These are phyloP conservation scores for Ophiosphaerella narmari DNA, from an alignment of 2,329 filamentous ascomycete genomes.

Conservation along the genomic window DNA sequence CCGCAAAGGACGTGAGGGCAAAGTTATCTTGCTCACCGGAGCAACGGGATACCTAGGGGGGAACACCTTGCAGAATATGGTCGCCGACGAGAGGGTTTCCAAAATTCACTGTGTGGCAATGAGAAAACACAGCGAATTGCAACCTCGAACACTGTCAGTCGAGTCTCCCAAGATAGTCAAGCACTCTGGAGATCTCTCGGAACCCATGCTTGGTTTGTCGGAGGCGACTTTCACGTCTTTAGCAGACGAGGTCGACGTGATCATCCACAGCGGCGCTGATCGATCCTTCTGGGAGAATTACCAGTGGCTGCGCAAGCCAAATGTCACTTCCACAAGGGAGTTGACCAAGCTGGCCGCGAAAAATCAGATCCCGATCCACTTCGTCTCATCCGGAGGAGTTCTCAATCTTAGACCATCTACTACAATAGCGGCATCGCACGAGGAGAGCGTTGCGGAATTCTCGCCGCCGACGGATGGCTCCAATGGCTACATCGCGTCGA, in stretches of 20 bases:
- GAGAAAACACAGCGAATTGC: no score
- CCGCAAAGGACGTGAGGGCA: background rate
- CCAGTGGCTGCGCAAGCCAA: conserved; percentile 17
- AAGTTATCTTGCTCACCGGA: conserved; percentile 16
- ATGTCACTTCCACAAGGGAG: conserved; percentile 18
- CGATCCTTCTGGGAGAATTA: conserved; percentile 30
- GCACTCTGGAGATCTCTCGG: background rate
- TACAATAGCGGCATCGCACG: background rate
- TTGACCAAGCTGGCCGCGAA: conserved; percentile 7
- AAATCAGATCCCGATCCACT: conserved; percentile 18
- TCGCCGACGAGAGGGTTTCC: background rate
- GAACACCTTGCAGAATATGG: conserved; percentile 32
- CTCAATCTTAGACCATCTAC: no score
- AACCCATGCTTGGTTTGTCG: conserved; percentile 45
- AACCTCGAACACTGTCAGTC: background rate
- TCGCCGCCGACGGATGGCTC: conserved; percentile 28
- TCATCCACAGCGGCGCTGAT: conserved; percentile 26
- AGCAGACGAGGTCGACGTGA: conserved; percentile 35
- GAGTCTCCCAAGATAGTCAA: background rate
- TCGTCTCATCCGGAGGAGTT: background rate
- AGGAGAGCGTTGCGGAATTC: background rate
- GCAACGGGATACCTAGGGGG: conserved; percentile 15
- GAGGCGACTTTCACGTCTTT: conserved; percentile 32
- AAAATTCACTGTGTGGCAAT: conserved; percentile 34
- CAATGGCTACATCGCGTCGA: conserved; percentile 45